Base-by-base conservation (phyloP, 352 stramenopile species). In the Globisporangium cystogenes region DNA sequence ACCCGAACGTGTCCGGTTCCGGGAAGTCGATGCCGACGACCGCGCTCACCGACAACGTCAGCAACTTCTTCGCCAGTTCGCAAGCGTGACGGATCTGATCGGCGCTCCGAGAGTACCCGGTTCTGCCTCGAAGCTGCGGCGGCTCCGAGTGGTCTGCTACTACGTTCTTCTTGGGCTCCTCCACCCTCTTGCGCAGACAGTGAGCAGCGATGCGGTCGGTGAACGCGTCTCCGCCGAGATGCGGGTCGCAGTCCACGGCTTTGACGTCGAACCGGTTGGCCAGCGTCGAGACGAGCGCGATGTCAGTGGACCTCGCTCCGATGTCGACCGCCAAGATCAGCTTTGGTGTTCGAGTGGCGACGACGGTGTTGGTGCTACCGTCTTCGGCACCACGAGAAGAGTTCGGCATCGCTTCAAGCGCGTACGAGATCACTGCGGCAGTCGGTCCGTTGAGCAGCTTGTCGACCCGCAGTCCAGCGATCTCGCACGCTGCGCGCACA, bases 1-100 rank as follows among this genome's bases (percentile, higher is more conserved):
- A 24, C 23, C 43, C 24, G 72, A 79, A 16, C 51, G 55, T 12
- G 46, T 50, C 18, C 23, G 41, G 27, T 20, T 66, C 46, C 53
- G 49, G 62, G 20, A 51, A 53, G 43, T 75, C 55, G 20, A 84
- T 50, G 43, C 68, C 56, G 18, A 84, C 66, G 3, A 58, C 52
- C 16, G 63, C 68, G 21, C 49, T 64, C 2, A 51, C 37, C 2
- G 70, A 77, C 11, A 29, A 68, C 14, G 65, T 70, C 6, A 84
- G 64, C 10, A 84, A 64, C 48, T 68, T 72, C 57, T 79, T 72
- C 1, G 70, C 73, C 7, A 84, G 53, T 12, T 64, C 53, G 37
- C 61, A 71, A 15, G 60, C 68, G 45, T 65, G 68, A 21, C 57
- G 67, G 2, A 81, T 47, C 16, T 68, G 67, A 40, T 50, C 26